phyloP scores from a whole-genome alignment of 2,329 filamentous ascomycete species.

The Ceratocystis huliohia region DNA sequence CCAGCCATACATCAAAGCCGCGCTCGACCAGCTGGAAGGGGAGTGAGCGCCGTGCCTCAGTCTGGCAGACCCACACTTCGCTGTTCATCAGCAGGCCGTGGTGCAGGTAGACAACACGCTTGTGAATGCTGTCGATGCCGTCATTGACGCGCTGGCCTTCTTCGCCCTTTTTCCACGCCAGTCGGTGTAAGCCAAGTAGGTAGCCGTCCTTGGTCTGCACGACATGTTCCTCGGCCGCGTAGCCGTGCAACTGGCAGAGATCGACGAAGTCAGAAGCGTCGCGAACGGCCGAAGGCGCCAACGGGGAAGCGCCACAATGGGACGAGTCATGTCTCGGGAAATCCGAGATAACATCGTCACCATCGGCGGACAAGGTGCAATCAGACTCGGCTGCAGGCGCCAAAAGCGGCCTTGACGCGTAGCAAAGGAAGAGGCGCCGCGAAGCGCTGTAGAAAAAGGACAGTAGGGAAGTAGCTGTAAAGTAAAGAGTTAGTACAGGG shows the following conservation, averaged over 20 bases:
- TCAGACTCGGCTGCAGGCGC: not conserved
- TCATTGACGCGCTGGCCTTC: slow-evolving; percentile 66
- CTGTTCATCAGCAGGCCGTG: slow-evolving; percentile 98
- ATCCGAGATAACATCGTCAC: slow-evolving; percentile 37
- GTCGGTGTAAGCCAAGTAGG: slow-evolving; percentile 73
- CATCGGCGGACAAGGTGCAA: not conserved
- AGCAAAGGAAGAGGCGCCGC: slow-evolving; percentile 64
- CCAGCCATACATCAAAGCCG: slow-evolving; percentile 95
- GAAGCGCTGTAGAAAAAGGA: slow-evolving; percentile 71
- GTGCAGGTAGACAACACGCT: slow-evolving; percentile 85
- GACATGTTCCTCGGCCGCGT: slow-evolving; percentile 90
- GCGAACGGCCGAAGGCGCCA: slow-evolving; percentile 58
- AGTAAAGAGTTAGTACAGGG: not conserved
- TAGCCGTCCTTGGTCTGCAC: slow-evolving; percentile 92
- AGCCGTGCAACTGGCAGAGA: slow-evolving; percentile 81
- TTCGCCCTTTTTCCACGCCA: slow-evolving; percentile 73
- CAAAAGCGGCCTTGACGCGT: slow-evolving; percentile 5
- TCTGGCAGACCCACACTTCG: slow-evolving; percentile 93
- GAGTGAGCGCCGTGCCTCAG: slow-evolving; percentile 71
- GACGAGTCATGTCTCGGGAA: not conserved
- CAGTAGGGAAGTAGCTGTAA: slow-evolving; percentile 62
- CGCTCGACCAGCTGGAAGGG: slow-evolving; percentile 80
- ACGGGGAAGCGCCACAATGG: slow-evolving; percentile 32
- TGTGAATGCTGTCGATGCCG: slow-evolving; percentile 53
- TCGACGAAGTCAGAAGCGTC: slow-evolving; percentile 87